Evolutionary conservation across 352 stramenopile genomes (phyloP).

Genomic region (Phytophthora cryptogea): DNA sequence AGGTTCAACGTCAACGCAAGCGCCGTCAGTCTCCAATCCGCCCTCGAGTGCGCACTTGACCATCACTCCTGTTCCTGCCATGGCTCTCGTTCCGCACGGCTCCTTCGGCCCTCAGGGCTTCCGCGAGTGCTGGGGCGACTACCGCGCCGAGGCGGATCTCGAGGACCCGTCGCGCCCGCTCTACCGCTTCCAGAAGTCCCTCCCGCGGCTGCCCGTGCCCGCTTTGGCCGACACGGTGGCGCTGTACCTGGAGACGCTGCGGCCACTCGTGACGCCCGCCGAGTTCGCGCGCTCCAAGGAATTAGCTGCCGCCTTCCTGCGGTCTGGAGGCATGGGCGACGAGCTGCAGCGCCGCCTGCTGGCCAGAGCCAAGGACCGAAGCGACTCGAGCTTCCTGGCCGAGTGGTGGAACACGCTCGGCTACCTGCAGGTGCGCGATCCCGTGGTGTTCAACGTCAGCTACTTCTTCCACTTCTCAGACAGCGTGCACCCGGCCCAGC

Average conservation of each 20-base stretch:
- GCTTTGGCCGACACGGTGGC: conserved; percentile 88
- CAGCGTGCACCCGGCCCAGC: conserved; percentile 60
- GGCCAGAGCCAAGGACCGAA: conserved; percentile 52
- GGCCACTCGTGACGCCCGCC: conserved; percentile 73
- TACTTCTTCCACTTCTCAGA: conserved; percentile 90
- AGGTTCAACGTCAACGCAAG: too few species aligned
- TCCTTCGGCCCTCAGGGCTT: conserved; percentile 82
- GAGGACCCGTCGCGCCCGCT: conserved; percentile 56
- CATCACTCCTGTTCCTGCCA: conserved; percentile 11
- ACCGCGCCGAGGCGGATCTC: conserved; percentile 75
- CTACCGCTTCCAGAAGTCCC: conserved; percentile 82
- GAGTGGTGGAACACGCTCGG: conserved; percentile 85
- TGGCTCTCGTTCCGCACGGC: conserved; percentile 19
- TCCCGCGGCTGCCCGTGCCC: conserved; percentile 93
- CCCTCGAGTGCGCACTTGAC: conserved; percentile 5
- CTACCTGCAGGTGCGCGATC: conserved; percentile 79
- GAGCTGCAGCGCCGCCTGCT: conserved; percentile 79
- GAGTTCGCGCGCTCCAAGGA: conserved; percentile 79
- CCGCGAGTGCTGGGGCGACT: conserved; percentile 95
- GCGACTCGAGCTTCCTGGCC: conserved; percentile 70
- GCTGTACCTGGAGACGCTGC: conserved; percentile 89
- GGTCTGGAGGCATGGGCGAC: conserved; percentile 54
- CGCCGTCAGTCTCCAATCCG: conserved; percentile 26
- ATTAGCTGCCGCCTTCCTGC: conserved; percentile 76
- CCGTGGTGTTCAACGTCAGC: conserved; percentile 89